Percentiles rank a stretch among this genome's conserved stretches.
These are phyloP conservation scores for Aspergillus mulundensis DNA, from an alignment of 495 filamentous ascomycete species.

Conservation along the genomic window DNA sequence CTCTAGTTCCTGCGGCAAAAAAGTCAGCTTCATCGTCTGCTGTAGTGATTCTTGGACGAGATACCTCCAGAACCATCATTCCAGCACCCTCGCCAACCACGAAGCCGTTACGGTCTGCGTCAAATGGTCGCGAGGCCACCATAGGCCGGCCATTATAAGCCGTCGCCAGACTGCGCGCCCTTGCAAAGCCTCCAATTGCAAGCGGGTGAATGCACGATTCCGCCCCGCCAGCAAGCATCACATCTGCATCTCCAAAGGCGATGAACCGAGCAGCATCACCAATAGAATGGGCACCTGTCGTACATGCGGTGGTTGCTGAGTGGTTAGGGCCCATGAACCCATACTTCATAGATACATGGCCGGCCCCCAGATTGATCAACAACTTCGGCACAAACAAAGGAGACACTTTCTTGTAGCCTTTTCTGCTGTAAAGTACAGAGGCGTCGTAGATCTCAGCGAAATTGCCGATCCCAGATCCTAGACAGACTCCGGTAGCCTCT, in stretches of 20 bases:
- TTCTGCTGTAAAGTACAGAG: conserved; percentile 68
- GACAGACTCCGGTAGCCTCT: conserved; percentile 75
- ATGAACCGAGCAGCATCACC: conserved; percentile 92
- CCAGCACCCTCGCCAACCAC: conserved; percentile 92
- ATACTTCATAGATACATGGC: conserved; percentile 89
- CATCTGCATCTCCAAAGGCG: conserved; percentile 80
- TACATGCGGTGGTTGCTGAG: conserved; percentile 88
- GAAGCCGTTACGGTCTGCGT: conserved; percentile 76
- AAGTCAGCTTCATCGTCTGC: neutral
- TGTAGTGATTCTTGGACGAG: neutral
- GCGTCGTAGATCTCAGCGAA: conserved; percentile 85
- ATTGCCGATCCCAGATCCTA: conserved; percentile 96
- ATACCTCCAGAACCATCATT: conserved; percentile 75
- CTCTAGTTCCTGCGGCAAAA: conserved; percentile 59
- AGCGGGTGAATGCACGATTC: conserved; percentile 97
- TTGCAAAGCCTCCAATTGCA: conserved; percentile 84
- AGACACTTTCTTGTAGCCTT: conserved; percentile 86
- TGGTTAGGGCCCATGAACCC: conserved; percentile 92
- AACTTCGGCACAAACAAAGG: conserved; percentile 89
- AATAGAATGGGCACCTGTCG: conserved; percentile 89
- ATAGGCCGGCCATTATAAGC: conserved; percentile 70
- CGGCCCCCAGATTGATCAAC: conserved; percentile 89
- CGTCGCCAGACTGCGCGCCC: conserved; percentile 80
- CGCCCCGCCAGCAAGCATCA: conserved; percentile 91
- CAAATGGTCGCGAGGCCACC: conserved; percentile 80